These are phyloP conservation scores for Diplodia scrobiculata DNA, from an alignment of 2,329 filamentous ascomycete species.

Conservation along the genomic window DNA sequence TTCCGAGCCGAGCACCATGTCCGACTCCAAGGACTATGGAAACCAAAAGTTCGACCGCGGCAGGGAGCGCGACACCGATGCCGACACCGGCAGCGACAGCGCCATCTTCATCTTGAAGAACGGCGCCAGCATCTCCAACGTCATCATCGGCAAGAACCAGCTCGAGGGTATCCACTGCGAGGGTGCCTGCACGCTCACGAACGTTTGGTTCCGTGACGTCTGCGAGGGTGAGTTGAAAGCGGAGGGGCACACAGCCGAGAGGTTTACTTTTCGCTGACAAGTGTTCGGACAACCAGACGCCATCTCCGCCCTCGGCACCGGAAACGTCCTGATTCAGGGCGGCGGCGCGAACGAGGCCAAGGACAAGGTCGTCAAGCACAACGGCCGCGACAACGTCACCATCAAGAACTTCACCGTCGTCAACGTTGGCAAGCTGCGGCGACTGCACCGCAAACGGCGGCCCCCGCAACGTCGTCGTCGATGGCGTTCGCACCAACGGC, in stretches of 20 bases:
- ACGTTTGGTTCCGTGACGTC: constrained; percentile 39
- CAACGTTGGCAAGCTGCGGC: constrained; percentile 39
- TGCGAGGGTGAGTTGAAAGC: constrained; percentile 39
- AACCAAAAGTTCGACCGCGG: constrained; percentile 48
- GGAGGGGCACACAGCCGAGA: neutral
- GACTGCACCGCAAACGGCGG: constrained; percentile 38
- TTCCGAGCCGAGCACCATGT: constrained; percentile 34
- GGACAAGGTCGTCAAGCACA: constrained; percentile 42
- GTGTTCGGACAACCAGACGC: constrained; percentile 42
- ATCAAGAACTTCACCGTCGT: constrained; percentile 39
- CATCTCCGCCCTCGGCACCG: constrained; percentile 35
- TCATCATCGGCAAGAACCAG: constrained; percentile 51
- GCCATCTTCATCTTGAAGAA: constrained; percentile 53
- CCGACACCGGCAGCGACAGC: constrained; percentile 46
- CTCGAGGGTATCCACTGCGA: constrained; percentile 56
- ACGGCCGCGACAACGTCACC: constrained; percentile 39
- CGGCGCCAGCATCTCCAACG: constrained; percentile 53
- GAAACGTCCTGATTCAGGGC: constrained; percentile 35
- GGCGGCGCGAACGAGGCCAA: constrained; percentile 36
- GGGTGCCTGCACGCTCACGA: constrained; percentile 52
- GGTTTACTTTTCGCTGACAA: neutral
- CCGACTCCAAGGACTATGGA: constrained; percentile 29
- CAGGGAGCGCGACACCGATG: constrained; percentile 43
- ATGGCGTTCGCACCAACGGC: constrained; percentile 38
- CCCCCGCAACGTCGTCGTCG: constrained; percentile 46